phyloP scores from a whole-genome alignment of 768 basidiomycete species.

The Polyporus arcularius region DNA sequence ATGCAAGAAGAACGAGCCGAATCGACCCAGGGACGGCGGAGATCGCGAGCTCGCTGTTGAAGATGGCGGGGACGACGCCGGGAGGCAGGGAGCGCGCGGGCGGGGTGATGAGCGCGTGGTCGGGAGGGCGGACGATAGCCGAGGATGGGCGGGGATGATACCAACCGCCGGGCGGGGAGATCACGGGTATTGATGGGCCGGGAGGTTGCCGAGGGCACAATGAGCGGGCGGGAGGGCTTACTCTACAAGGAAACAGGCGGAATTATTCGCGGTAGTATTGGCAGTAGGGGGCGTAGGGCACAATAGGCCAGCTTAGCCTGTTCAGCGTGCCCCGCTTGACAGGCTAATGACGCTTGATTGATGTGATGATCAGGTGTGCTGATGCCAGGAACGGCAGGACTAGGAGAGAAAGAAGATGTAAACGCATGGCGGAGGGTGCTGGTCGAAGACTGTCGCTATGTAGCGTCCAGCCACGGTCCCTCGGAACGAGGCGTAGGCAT shows the following conservation, averaged over 20 bases:
- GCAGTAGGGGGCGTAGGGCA: no score
- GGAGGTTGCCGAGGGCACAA: neutral
- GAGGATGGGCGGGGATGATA: neutral
- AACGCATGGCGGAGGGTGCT: conserved; percentile 21
- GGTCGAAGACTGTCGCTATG: neutral
- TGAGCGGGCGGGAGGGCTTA: no score
- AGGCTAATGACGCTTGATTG: neutral
- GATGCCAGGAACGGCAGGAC: conserved; percentile 32
- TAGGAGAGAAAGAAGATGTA: conserved; percentile 29
- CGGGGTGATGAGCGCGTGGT: neutral
- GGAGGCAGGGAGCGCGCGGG: neutral
- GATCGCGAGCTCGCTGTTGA: neutral
- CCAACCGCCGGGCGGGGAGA: neutral
- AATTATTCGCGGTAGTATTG: no score
- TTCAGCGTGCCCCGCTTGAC: neutral
- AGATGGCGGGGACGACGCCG: neutral
- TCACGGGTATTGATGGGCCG: no score
- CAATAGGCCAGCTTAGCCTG: no score
- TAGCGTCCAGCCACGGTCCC: neutral
- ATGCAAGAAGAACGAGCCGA: neutral
- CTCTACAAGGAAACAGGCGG: neutral
- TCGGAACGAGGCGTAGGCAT: neutral
- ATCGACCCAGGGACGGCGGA: neutral
- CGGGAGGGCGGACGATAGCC: neutral
- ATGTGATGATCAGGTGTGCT: conserved; percentile 17